Conservation (phyloP, 2,329 filamentous ascomycete genomes). For the Penicillium sumatraense region DNA sequence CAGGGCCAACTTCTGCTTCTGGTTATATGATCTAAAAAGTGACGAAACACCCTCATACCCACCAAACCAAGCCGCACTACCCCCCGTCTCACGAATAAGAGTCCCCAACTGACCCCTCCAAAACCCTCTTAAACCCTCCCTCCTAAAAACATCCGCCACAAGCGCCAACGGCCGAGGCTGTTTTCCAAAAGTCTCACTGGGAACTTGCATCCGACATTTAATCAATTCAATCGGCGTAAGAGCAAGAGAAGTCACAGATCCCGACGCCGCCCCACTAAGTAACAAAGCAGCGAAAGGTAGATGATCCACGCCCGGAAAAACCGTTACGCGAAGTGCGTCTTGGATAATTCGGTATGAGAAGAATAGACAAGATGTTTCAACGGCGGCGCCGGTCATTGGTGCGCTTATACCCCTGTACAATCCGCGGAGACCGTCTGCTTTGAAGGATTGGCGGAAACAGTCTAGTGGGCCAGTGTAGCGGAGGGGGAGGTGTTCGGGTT, state of each 20-base stretch:
- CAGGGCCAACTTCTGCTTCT: too few relatives aligned
- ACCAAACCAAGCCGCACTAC: constrained; percentile 94
- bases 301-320: constrained; percentile 60
- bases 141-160: constrained; percentile 77
- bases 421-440: constrained; percentile 75
- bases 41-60: constrained; percentile 80
- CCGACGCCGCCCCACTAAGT: constrained; percentile 81
- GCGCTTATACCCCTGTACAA: constrained; percentile 93
- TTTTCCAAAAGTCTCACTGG: constrained; percentile 41
- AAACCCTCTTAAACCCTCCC: constrained; percentile 83
- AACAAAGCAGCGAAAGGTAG: constrained; percentile 77
- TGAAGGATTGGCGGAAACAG: constrained; percentile 87
- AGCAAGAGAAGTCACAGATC: constrained; percentile 85
- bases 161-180: constrained; percentile 70
- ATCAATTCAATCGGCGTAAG: constrained; percentile 95
- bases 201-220: constrained; percentile 98
- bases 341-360: constrained; percentile 78
- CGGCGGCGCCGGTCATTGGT: constrained; percentile 84
- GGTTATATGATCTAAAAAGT: constrained; percentile 64
- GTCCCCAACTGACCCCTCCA: constrained; percentile 96
- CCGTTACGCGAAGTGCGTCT: constrained; percentile 65
- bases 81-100: constrained; percentile 89
- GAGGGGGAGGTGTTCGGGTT: constrained; percentile 80
- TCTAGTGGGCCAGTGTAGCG: constrained; percentile 86
- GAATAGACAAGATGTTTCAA: constrained; percentile 91